Base-by-base conservation (phyloP, 2,329 filamentous ascomycete genomes). In the Exophiala bonariae region DNA sequence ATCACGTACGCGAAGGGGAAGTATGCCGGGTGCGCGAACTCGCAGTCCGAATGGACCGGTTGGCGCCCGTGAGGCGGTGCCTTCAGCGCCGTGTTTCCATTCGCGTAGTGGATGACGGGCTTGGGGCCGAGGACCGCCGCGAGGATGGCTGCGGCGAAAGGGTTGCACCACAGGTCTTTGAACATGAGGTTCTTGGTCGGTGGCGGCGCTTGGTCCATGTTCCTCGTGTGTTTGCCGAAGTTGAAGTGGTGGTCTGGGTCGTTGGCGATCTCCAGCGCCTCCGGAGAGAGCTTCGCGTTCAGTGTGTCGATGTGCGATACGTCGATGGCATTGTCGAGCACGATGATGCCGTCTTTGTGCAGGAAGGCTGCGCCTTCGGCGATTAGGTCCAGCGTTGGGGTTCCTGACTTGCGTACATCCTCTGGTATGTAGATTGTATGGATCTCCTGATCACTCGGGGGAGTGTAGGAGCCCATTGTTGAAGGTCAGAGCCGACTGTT, bases 1-100 rank as follows among this genome's bases (percentile, higher is more conserved):
- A 76, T 59, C 14, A 72, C 73, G 23, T 72, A 66, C 0, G 69
- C 73, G 44, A 76, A 78, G 1, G 73, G 72, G 38, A 78, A 73
- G 17, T 69, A 65, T 2, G 53, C 52, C 0, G 73, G 71, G 47
- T 80, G 75, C 19, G 72, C 71, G 59, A 79, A 72, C 39, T 66
- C 58, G 10, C 70, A 57, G 48, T 74, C 71, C 3, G 66, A 64
- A 55, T 73, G 71, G 3, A 67, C 65, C 0, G 70, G 69, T 50
- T 74, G 71, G 2, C 70, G 63, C 17, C 52, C 55, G 19, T 58
- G 57, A 6, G 53, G 47, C 14, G 54, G 44, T 2, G 67, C 67
- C 32, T 62, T 61, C 49, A 72, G 65, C 1, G 68, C 69, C 1
- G 69, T 72, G 47, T 73, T 73, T 8, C 63, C 61, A 44, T 63